phyloP scores from a whole-genome alignment of 164 flowering plant genomes.

The Cinnamomum chago region DNA sequence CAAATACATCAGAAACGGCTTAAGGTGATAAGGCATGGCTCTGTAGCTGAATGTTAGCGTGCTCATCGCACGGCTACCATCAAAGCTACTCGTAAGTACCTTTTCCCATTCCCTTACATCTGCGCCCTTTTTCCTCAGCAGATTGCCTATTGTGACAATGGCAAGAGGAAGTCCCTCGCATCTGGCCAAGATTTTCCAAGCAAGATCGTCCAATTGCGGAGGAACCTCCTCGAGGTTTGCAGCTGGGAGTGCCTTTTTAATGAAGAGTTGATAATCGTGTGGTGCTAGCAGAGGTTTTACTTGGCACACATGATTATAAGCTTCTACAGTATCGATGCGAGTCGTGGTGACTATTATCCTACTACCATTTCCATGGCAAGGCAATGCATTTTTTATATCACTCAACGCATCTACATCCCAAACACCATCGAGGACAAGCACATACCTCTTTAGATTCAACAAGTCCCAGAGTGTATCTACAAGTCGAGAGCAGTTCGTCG shows the following conservation, averaged over 20 bases:
- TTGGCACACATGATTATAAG: not conserved
- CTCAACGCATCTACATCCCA: conserved; percentile 12
- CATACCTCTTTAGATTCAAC: conserved; percentile 8
- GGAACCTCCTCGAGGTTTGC: not conserved
- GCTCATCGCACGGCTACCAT: conserved; percentile 26
- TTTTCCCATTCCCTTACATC: conserved; percentile 33
- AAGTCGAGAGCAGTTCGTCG: not conserved
- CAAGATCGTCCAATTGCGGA: conserved; percentile 25
- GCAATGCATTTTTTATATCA: not conserved
- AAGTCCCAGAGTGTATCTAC: not conserved
- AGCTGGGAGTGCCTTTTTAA: not conserved
- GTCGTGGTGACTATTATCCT: conserved; percentile 30
- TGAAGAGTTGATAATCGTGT: conserved; percentile 5
- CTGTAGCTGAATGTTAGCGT: conserved; percentile 42
- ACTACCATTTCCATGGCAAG: conserved; percentile 20
- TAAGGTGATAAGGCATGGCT: conserved; percentile 39
- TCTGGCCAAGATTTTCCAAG: conserved; percentile 41
- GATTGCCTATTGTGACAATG: conserved; percentile 43
- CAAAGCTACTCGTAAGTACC: conserved; percentile 23
- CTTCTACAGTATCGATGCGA: conserved; percentile 27
- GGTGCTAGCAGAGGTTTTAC: not conserved
- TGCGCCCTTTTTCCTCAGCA: conserved; percentile 30
- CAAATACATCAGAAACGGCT: conserved; percentile 42
- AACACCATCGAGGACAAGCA: conserved; percentile 45
- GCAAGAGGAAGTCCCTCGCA: conserved; percentile 53